These are phyloP conservation scores for Melastoma malabathricum DNA, from an alignment of 345 rosid genomes.

Conservation along the genomic window DNA sequence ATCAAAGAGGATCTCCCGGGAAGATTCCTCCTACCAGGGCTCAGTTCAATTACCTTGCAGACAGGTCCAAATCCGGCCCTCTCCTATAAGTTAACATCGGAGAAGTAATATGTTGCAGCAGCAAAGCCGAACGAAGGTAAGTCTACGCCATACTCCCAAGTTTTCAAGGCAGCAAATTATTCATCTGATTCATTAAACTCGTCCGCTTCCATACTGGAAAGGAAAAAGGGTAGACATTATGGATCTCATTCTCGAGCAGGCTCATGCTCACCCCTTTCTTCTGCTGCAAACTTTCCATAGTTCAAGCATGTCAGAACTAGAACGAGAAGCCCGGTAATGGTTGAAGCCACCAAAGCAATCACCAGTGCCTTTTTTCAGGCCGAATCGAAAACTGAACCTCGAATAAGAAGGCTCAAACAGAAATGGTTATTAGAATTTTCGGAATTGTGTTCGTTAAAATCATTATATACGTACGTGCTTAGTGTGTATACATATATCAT, in stretches of 20 bases:
- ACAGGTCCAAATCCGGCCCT: slow-evolving; percentile 34
- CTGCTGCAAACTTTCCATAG: neutral
- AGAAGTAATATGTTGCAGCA: slow-evolving; percentile 16
- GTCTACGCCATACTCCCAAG: slow-evolving; percentile 19
- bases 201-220: neutral
- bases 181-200: neutral
- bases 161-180: neutral
- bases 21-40: no score
- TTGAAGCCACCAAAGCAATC: neutral
- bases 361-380: neutral
- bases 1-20: no score
- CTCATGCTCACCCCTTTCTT: neutral
- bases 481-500: no score
- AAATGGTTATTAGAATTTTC: no score
- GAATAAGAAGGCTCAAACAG: no score
- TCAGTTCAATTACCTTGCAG: slow-evolving; percentile 10
- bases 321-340: neutral
- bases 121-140: slow-evolving; percentile 23
- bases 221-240: neutral
- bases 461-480: no score
- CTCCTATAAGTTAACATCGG: slow-evolving; percentile 23
- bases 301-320: neutral
- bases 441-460: no score
- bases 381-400: neutral
- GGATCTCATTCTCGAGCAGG: neutral